These are phyloP conservation scores for Clitopilus passeckerianus DNA, from an alignment of 768 basidiomycete genomes.

Conservation along the genomic window DNA sequence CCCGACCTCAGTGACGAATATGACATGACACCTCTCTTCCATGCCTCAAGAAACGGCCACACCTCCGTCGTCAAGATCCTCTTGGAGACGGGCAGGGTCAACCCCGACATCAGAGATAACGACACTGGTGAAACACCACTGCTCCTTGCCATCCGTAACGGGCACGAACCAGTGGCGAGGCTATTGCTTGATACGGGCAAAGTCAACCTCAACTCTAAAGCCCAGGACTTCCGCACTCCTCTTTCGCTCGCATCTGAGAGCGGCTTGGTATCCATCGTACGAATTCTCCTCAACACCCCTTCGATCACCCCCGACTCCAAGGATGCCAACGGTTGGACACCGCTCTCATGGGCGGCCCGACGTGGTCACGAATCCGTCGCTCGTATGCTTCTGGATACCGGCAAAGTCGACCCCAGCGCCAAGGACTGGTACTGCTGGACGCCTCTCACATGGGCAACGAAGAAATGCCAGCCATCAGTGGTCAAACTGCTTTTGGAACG, in stretches of 20 bases:
- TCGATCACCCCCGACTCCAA: background rate
- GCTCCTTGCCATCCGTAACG: background rate
- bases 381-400: background rate
- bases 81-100: background rate
- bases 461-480: background rate
- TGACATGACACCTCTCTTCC: conserved; percentile 1
- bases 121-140: background rate
- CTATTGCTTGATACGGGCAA: background rate
- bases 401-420: background rate
- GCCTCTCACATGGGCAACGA: background rate
- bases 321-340: background rate
- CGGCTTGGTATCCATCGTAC: background rate
- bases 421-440: background rate
- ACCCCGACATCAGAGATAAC: background rate
- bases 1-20: background rate
- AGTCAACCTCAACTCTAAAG: background rate
- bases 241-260: background rate
- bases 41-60: background rate
- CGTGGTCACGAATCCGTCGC: background rate
- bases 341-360: background rate
- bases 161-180: background rate
- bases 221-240: background rate
- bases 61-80: background rate
- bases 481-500: background rate
- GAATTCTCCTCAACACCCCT: background rate